phyloP scores from a whole-genome alignment of 2,329 filamentous ascomycete genomes.

The Stemphylium vesicarium region DNA sequence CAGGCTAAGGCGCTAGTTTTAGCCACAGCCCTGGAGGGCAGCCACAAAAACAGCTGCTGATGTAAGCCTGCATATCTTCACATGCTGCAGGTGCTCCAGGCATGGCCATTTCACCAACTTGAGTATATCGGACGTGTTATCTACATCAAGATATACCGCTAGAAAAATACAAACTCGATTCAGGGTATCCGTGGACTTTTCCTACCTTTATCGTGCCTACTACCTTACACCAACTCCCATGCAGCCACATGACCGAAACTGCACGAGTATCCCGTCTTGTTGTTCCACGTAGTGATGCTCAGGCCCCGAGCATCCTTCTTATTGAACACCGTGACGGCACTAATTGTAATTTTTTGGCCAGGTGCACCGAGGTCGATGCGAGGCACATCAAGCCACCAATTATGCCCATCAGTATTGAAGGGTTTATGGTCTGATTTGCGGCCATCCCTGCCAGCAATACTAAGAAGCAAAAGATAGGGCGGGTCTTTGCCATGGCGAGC shows the following conservation, averaged over 20 bases:
- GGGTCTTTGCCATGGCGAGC: slow-evolving; percentile 69
- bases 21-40: slow-evolving; percentile 4
- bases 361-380: slow-evolving; percentile 56
- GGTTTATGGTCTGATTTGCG: slow-evolving; percentile 71
- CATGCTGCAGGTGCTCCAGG: neutral
- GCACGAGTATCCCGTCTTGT: slow-evolving; percentile 41
- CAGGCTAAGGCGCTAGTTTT: slow-evolving; percentile 9
- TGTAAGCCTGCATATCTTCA: slow-evolving; percentile 6
- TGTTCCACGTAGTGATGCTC: slow-evolving; percentile 48
- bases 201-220: neutral
- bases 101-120: neutral
- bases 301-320: slow-evolving; percentile 61
- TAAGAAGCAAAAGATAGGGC: slow-evolving; percentile 72
- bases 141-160: neutral
- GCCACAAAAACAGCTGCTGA: slow-evolving; percentile 15
- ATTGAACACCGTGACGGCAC: slow-evolving; percentile 63
- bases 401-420: slow-evolving; percentile 74
- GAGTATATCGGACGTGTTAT: neutral
- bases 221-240: slow-evolving; percentile 59
- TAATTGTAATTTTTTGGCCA: slow-evolving; percentile 67
- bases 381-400: slow-evolving; percentile 80
- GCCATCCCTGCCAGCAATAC: slow-evolving; percentile 67
- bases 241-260: slow-evolving; percentile 59
- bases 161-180: neutral
- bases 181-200: slow-evolving; percentile 1